Base-by-base conservation (phyloP, 768 basidiomycete genomes). In the Agaricus blazei region DNA sequence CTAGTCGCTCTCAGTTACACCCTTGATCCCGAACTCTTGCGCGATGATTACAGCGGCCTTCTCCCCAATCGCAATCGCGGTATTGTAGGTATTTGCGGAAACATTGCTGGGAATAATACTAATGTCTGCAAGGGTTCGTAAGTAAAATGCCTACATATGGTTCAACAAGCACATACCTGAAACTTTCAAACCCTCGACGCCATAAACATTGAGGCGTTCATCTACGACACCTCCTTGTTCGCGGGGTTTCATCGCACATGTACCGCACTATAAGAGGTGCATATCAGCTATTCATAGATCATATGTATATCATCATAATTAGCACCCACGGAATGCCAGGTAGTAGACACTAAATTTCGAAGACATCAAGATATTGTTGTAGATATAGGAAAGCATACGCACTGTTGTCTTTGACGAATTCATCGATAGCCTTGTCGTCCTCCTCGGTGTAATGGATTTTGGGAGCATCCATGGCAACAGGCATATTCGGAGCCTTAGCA, bases 221-320 rank as follows among this genome's bases (percentile, higher is more conserved):
- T 88, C 83, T 7, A 88, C 82, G 3, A 87, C 86, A 12, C 85
- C 85, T 4, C 76, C 78, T 40, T 74, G 53, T 15, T 79, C 73
- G 19, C 77, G 74, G 3, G 82, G 75, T 63, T 85, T 85, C 85
- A 87, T 87, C 0, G 83, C 78, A 56, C 84, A 86, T 0, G 84
- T 87, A 38, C 84, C 84, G 12, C 83, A 71, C 83, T 85, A 50
- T 3, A 28, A 34, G 36, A 38, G 19, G 9, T 34, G 15, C 42
- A 40, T n/a, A 37, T 44, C 14, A 48, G 40, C 12, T 41, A 14
- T 2, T 15, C 40, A 19, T 23, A 29, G 19, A 11, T 2, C 27
- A 19, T 15, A 27, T 36, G 14, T 48, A 15, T 7, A 44, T 3
- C 19, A 42, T 12, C 19, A 19, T 19, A 19, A 19, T 19, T 19